Base-by-base conservation (phyloP, 23 red algal species). In the Gracilaria gracilis region DNA sequence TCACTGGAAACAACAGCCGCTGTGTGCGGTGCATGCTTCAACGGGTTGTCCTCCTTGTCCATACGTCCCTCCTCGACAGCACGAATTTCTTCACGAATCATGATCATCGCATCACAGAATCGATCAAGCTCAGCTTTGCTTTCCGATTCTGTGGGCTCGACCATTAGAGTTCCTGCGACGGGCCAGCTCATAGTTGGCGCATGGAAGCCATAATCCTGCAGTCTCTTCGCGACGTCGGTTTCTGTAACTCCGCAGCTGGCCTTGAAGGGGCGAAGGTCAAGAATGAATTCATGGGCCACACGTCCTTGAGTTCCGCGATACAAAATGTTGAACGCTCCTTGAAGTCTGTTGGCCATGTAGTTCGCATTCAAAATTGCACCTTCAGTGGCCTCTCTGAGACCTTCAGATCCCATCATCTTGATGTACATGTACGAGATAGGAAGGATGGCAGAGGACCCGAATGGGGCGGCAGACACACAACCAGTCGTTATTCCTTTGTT, bases 371-470 rank as follows among this genome's bases (percentile, higher is more conserved):
- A 78, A 84, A 99, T 99, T 4, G 97, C 97, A 42, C 88, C 35
- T 75, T 99, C 88, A 6, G 93, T 99, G 57, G 97, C 97, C 84
- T 96, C 83, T n/a, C 81, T 61, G 32, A 99, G 84, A 37, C 97
- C 97, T 24, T 95, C 86, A 42, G 87, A 86, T 31, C 97, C 97
- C 97, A 99, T 99, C 97, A 99, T 99, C 39, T 99, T 94, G 65
- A 99, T 95, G 73, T 94, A 99, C 97, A 99, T 99, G 75, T 92
- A 99, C 0, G 94, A 95, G 80, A 99, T 99, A 4, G 97, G 97
- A 35, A 99, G 86, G 49, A 99, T 99, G 33, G 94, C 93, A 33
- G 97, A 93, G 2, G 97, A 99, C n/a, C 97, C 97, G 66, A 88
- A 99, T 48, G 97, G 97, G 3, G 94, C 97, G 14, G 85, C 97